Percentiles rank a stretch among this genome's conserved stretches.
Conservation (phyloP, 2,329 filamentous ascomycete genomes). For the Bipolaris gigantea region DNA sequence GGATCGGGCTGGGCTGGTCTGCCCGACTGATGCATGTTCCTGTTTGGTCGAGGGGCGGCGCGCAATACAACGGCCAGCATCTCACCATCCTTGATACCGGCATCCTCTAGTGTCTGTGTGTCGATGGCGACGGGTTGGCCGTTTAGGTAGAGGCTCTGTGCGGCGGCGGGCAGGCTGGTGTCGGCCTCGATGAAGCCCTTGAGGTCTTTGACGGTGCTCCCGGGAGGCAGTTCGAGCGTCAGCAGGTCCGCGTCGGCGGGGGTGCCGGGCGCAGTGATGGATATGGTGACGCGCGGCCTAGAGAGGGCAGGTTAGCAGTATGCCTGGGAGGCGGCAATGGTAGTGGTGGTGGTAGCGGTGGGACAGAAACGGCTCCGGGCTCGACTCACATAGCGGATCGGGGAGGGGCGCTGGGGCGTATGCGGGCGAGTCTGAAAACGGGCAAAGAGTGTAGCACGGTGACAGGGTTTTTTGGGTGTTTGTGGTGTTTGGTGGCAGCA, state of each 20-base stretch:
- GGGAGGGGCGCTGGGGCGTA: slow-evolving; percentile 14
- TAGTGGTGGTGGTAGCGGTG: slow-evolving; percentile 31
- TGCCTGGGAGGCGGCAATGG: slow-evolving; percentile 7
- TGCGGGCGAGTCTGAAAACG: slow-evolving; percentile 37
- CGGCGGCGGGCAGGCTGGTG: slow-evolving; percentile 68
- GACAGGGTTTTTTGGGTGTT: background rate
- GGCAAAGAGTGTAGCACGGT: slow-evolving; percentile 32
- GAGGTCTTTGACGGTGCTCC: slow-evolving; percentile 81
- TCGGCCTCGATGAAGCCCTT: slow-evolving; percentile 89
- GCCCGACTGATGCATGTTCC: slow-evolving; percentile 11
- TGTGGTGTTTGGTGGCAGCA: slow-evolving; percentile 1
- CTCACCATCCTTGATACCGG: slow-evolving; percentile 82
- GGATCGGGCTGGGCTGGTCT: slow-evolving; percentile 52
- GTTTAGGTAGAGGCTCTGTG: slow-evolving; percentile 89
- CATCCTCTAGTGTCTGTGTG: slow-evolving; percentile 76
- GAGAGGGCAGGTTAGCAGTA: slow-evolving; percentile 34
- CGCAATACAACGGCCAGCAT: slow-evolving; percentile 85
- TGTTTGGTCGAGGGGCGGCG: slow-evolving; percentile 20
- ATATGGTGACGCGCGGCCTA: slow-evolving; percentile 83
- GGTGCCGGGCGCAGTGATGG: slow-evolving; percentile 74
- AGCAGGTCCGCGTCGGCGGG: slow-evolving; percentile 72
- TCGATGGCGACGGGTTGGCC: slow-evolving; percentile 78
- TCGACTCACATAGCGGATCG: slow-evolving; percentile 40
- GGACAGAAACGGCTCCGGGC: slow-evolving; percentile 41
- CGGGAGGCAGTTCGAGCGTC: slow-evolving; percentile 77